Evolutionary conservation across 257 asterid genomes (phyloP).

Genomic region (Nicotiana noctiflora): DNA sequence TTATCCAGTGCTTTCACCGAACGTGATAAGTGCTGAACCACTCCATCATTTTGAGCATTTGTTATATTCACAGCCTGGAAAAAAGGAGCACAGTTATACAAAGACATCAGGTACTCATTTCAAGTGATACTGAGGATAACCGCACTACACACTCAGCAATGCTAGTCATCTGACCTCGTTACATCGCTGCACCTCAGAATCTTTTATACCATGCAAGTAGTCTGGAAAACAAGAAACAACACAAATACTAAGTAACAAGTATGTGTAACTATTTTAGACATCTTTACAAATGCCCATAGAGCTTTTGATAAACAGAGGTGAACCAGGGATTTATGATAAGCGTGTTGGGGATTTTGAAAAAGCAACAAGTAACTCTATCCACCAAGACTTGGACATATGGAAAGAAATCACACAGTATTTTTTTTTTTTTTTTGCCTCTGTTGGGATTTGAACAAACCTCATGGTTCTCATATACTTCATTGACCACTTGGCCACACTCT

Average conservation of each 20-base stretch:
- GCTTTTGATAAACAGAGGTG: background rate
- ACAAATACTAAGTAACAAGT: background rate
- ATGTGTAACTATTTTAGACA: background rate
- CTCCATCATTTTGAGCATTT: constrained; percentile 15
- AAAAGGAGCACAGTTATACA: background rate
- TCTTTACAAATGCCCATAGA: background rate
- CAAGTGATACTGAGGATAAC: background rate
- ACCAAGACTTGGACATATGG: too few relatives aligned
- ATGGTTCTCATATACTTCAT: too few relatives aligned
- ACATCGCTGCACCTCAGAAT: constrained; percentile 48
- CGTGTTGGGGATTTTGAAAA: too few relatives aligned
- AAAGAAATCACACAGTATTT: too few relatives aligned
- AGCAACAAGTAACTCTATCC: too few relatives aligned
- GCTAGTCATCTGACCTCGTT: constrained; percentile 37
- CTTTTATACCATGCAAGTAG: constrained; percentile 85
- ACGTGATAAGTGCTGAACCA: constrained; percentile 13
- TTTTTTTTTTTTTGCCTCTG: too few relatives aligned
- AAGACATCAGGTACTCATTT: background rate
- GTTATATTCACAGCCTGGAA: constrained; percentile 55
- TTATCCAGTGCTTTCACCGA: constrained; percentile 14
- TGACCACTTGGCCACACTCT: too few relatives aligned
- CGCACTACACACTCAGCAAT: background rate
- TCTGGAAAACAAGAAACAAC: constrained; percentile 31
- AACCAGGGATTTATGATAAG: background rate
- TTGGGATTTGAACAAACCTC: too few relatives aligned